phyloP scores from a whole-genome alignment of 768 basidiomycete species.

The Suillus hirtellus region DNA sequence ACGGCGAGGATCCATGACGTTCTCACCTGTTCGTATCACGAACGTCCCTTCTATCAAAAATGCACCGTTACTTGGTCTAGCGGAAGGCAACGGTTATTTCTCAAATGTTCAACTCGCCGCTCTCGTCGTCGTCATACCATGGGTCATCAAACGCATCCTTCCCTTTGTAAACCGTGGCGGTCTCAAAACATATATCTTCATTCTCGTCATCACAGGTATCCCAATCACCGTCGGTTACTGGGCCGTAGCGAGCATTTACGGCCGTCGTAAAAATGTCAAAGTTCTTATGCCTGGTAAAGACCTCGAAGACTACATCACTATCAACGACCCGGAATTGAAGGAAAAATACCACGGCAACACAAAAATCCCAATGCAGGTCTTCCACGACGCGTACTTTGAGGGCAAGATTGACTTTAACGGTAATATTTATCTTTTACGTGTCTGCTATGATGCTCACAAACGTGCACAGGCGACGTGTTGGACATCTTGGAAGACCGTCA shows the following conservation, averaged over 20 bases:
- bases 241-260: conserved; percentile 82
- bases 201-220: conserved; percentile 69
- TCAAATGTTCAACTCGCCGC: conserved; percentile 77
- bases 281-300: conserved; percentile 81
- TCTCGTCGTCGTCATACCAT: conserved; percentile 79
- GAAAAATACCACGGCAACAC: conserved; percentile 76
- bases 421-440: conserved; percentile 31
- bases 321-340: conserved; percentile 83
- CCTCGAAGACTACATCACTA: conserved; percentile 87
- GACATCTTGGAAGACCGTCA: conserved; percentile 93
- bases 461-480: conserved; percentile 77
- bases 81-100: conserved; percentile 85
- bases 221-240: conserved; percentile 88
- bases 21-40: conserved; percentile 59
- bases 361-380: conserved; percentile 97
- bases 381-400: conserved; percentile 97
- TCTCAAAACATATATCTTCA: conserved; percentile 82
- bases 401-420: conserved; percentile 97
- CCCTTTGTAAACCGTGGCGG: conserved; percentile 85
- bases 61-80: conserved; percentile 77
- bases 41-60: conserved; percentile 79
- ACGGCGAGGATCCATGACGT: conserved; percentile 34
- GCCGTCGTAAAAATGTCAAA: conserved; percentile 81
- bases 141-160: conserved; percentile 75
- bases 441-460: not conserved